Base-by-base conservation (phyloP, 495 filamentous ascomycete genomes). In the Aspergillus haitiensis region DNA sequence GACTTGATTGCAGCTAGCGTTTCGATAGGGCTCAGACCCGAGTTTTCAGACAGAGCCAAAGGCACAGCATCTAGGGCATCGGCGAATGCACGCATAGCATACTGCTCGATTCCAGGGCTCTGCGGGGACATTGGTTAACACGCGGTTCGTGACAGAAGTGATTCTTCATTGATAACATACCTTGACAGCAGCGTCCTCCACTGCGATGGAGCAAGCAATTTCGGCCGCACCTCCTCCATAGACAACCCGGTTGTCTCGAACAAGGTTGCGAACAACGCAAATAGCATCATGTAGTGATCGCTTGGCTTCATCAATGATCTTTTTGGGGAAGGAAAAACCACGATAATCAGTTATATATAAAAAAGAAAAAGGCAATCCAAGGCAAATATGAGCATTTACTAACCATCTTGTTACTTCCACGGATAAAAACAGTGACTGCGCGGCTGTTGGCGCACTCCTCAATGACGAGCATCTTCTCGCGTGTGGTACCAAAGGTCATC, bases 381-480 rank as follows among this genome's bases (percentile, higher is more conserved):
- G 3, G n/a, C 21, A 27, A 27, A 27, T 3, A 3, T 27, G 21
- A 27, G 31, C 7, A 48, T 45, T 47, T 61, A 72, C 80, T 68
- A 70, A 93, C 91, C 94, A 99, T 99, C 83, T 98, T 99, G 83
- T 99, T 99, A 80, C 92, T 96, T 64, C 94, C 94, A 71, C 94
- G 81, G 48, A 99, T 87, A 70, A 99, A 99, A 45, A 94, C 85
- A 0, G 94, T 99, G 48, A 98, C 94, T 33, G 94, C 94, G 59
- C 94, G 84, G 51, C 91, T 96, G 80, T 99, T 98, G 70, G 95
- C 94, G 68, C 94, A 98, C 76, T 98, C 94, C 75, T 99, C 94
- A 67, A 99, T 98, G 54, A 99, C 90, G 58, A 99, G 83, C 94
- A 99, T 99, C 84, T 97, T 97, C 74, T 99, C 94, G 69, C 94